Evolutionary conservation across 192 early-diverging fungal species (phyloP).

Genomic region (Phlyctochytrium bullatum): DNA sequence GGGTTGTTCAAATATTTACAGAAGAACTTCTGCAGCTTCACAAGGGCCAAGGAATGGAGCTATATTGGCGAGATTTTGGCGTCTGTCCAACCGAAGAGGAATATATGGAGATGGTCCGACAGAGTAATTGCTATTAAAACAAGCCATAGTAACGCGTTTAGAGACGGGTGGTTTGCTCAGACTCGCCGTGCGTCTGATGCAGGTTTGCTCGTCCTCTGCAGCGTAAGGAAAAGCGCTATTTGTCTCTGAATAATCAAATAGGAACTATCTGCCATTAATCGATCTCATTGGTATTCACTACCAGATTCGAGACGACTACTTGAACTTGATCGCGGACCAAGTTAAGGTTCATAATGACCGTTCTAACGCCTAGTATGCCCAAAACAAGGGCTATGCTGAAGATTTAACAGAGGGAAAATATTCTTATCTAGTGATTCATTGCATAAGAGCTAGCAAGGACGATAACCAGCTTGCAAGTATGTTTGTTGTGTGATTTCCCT

Average conservation of each 20-base stretch:
- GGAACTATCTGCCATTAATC: conserved; percentile 79
- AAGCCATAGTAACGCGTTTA: conserved; percentile 28
- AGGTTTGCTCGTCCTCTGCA: conserved; percentile 39
- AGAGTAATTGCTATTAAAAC: conserved; percentile 64
- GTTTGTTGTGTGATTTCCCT: conserved; percentile 10
- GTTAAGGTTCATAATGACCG: conserved; percentile 25
- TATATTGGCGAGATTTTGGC: conserved; percentile 90
- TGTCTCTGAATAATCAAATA: conserved; percentile 19
- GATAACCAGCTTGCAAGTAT: conserved; percentile 74
- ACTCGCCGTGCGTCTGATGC: conserved; percentile 93
- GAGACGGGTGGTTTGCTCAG: conserved; percentile 97
- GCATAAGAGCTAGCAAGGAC: conserved; percentile 59
- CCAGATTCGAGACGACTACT: conserved; percentile 96
- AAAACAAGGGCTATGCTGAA: conserved; percentile 98
- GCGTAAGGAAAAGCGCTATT: conserved; percentile 10
- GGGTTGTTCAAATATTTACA: conserved; percentile 81
- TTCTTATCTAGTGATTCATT: conserved; percentile 91
- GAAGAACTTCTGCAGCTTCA: conserved; percentile 91
- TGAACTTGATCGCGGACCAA: conserved; percentile 84
- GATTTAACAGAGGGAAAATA: conserved; percentile 99
- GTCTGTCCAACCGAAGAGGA: conserved; percentile 90
- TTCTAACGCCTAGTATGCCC: conserved; percentile 72
- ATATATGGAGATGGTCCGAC: conserved; percentile 91
- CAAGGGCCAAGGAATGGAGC: conserved; percentile 95
- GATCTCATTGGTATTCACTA: conserved; percentile 90